Conservation (phyloP, 768 basidiomycete species). For the Strobilomyces confusus region DNA sequence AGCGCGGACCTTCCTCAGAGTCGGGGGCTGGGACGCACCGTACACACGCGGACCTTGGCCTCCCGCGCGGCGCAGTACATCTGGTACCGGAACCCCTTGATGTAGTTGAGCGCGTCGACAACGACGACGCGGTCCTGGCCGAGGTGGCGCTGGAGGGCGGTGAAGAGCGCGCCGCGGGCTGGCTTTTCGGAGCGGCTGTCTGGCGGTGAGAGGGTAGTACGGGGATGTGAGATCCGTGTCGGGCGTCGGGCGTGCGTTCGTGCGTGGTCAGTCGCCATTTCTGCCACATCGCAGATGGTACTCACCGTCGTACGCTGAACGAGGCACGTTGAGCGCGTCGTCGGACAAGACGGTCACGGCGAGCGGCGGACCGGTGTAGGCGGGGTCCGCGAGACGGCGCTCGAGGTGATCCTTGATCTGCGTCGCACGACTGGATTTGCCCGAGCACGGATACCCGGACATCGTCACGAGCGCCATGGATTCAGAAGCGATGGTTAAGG, state of each 20-base stretch:
- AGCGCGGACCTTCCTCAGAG: too few species aligned
- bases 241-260: neutral
- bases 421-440: constrained; percentile 72
- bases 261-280: neutral
- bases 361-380: constrained; percentile 50
- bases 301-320: constrained; percentile 73
- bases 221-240: too few species aligned
- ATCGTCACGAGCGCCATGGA: constrained; percentile 83
- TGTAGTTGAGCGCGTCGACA: constrained; percentile 91
- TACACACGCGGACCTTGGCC: constrained; percentile 77
- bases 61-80: constrained; percentile 96
- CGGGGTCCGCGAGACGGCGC: constrained; percentile 41
- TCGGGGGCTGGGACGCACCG: constrained; percentile 50
- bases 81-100: constrained; percentile 98
- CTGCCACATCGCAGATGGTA: neutral
- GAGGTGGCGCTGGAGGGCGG: constrained; percentile 75
- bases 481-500: too few species aligned
- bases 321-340: constrained; percentile 58
- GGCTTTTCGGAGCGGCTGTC: constrained; percentile 84
- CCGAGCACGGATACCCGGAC: constrained; percentile 82
- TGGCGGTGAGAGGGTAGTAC: constrained; percentile 24
- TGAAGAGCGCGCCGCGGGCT: constrained; percentile 78
- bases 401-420: constrained; percentile 63
- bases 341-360: constrained; percentile 63
- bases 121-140: constrained; percentile 74